Base-by-base conservation (phyloP, 495 filamentous ascomycete genomes). In the Penicillium pancosmium region DNA sequence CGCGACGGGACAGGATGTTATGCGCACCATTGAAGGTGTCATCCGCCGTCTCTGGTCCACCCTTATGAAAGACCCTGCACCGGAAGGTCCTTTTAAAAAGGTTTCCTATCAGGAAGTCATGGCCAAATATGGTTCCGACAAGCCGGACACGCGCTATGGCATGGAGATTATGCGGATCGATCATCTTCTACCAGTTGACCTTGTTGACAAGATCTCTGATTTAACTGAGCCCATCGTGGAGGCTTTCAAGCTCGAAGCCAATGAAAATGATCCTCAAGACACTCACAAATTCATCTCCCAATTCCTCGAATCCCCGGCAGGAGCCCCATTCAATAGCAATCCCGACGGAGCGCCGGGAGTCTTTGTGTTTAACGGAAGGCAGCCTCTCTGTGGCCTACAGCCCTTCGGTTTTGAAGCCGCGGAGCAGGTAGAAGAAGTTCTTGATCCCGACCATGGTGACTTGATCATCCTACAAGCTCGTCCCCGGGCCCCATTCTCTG, bases 381-480 rank as follows among this genome's bases (percentile, higher is more conserved):
- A 86, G 59, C 92, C 92, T 0, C 78, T 95, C 0, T 75, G 81
- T 55, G 92, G 92, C 2, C 78, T 97, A 0, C 84, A 86, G 27
- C 81, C 83, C 2, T 84, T 96, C 44, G 93, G 91, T 7, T 88
- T 91, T 61, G 84, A 91, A 63, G 88, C 84, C 7, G 83, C 84
- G 0, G 87, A 88, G 58, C 69, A 76, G 9, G 55, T 83, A 6
- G 82, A 87, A 50, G 75, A 85, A 15, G 58, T 77, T 2, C 70
- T 87, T 0, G 68, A 81, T 0, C 73, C 80, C 1, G 74, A 86
- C 21, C 82, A 91, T 55, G 91, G 91, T 50, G 89, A 93, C 63
- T 70, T 96, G 5, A 74, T 97, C 47, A 76, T 96, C 21, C 73
- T 95, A 31, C 91, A 95, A 77, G 91, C 92, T 13, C 89, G 92